phyloP scores from a whole-genome alignment of 495 filamentous ascomycete genomes.

The Jackrogersella multiformis region DNA sequence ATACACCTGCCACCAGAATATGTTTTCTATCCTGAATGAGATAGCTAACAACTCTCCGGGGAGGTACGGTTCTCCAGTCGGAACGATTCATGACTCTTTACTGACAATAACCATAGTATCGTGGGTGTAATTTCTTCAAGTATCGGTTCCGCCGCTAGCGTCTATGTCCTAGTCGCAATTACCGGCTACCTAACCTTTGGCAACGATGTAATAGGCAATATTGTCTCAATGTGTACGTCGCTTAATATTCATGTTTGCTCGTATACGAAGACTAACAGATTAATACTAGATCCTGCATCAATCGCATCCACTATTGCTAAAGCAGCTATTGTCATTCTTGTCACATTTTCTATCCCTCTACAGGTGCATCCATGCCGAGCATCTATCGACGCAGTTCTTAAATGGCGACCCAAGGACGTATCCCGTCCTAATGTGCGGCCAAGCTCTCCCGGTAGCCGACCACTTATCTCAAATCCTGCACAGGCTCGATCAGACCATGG shows the following conservation, averaged over 20 bases:
- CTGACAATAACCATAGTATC: constrained; percentile 63
- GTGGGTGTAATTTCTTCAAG: constrained; percentile 82
- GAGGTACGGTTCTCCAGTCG: constrained; percentile 21
- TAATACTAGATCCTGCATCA: constrained; percentile 69
- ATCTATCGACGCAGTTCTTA: constrained; percentile 88
- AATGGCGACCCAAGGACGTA: constrained; percentile 76
- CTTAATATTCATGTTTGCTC: not conserved
- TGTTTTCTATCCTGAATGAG: constrained; percentile 99
- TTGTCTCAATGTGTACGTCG: constrained; percentile 83
- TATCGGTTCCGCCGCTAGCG: constrained; percentile 78
- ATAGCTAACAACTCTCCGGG: constrained; percentile 81
- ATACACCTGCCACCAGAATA: constrained; percentile 99
- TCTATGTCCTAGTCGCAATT: constrained; percentile 92
- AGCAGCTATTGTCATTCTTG: constrained; percentile 93
- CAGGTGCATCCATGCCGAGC: constrained; percentile 96
- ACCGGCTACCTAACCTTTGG: constrained; percentile 97
- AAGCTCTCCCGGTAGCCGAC: constrained; percentile 51
- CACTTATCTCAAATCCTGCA: constrained; percentile 50
- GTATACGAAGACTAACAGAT: constrained; percentile 10
- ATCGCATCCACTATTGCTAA: constrained; percentile 89
- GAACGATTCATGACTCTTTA: not conserved
- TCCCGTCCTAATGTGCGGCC: constrained; percentile 43
- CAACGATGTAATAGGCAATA: constrained; percentile 85
- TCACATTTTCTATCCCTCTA: constrained; percentile 95
- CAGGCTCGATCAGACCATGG: constrained; percentile 52